phyloP scores from a whole-genome alignment of 2,329 filamentous ascomycete species.

The Botrytis aclada region DNA sequence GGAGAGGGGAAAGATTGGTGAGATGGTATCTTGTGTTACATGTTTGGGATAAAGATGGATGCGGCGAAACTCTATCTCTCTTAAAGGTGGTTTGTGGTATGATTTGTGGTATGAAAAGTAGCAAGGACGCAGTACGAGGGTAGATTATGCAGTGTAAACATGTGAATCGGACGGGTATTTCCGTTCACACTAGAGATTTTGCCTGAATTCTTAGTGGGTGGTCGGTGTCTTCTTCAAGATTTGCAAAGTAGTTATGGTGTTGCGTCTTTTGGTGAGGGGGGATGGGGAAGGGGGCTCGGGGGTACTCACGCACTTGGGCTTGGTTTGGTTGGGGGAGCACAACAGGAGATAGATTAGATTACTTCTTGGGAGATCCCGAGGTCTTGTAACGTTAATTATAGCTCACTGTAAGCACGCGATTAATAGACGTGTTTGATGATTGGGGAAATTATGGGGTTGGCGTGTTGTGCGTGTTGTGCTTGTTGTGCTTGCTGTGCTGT shows the following conservation, averaged over 20 bases:
- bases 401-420: neutral
- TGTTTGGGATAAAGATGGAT: neutral
- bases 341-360: neutral
- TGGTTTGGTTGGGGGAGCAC: neutral
- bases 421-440: neutral
- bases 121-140: neutral
- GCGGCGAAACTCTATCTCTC: neutral
- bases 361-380: neutral
- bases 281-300: neutral
- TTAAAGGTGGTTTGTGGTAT: neutral
- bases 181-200: neutral
- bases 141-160: neutral
- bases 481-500: neutral
- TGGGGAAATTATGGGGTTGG: neutral
- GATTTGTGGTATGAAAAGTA: neutral
- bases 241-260: neutral
- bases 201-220: neutral
- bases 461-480: neutral
- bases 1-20: neutral
- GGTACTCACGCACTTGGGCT: neutral
- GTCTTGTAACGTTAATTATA: neutral
- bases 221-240: neutral
- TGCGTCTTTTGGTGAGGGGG: neutral
- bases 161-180: neutral
- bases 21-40: neutral